These are phyloP conservation scores for Aspergillus terreus DNA, from an alignment of 2,329 filamentous ascomycete genomes.

Conservation along the genomic window DNA sequence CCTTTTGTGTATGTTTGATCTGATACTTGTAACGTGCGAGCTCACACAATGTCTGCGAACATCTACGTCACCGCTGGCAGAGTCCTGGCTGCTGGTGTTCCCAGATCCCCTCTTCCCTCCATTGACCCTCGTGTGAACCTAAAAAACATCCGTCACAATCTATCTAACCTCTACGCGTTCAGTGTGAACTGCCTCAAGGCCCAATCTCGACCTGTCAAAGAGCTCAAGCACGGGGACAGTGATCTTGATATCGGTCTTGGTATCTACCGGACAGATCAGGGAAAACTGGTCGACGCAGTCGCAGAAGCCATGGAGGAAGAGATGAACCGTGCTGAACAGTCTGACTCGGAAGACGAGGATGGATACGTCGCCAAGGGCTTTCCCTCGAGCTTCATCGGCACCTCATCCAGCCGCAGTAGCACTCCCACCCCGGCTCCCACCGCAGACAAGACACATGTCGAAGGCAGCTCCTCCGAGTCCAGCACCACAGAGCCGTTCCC, in stretches of 20 bases:
- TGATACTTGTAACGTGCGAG: no score
- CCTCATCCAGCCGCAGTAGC: no score
- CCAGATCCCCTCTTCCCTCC: neutral
- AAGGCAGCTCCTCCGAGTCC: neutral
- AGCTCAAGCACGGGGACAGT: neutral
- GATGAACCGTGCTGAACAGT: neutral
- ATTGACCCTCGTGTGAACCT: neutral
- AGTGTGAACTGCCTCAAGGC: neutral
- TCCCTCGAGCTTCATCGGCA: no score
- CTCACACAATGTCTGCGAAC: neutral
- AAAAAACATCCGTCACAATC: neutral
- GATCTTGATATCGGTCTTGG: neutral
- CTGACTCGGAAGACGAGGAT: neutral
- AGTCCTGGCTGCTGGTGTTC: neutral
- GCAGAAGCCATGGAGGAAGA: neutral
- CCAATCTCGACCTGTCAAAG: neutral
- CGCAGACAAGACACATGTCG: neutral
- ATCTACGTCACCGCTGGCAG: neutral
- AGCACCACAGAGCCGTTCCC: slow-evolving; percentile 23
- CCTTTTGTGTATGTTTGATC: no score
- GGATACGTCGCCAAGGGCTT: no score
- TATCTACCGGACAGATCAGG: neutral
- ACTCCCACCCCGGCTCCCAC: neutral
- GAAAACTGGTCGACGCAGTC: neutral
- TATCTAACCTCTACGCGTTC: neutral